phyloP scores from a whole-genome alignment of 106 monocot genomes.

The Narthecium ossifragum region DNA sequence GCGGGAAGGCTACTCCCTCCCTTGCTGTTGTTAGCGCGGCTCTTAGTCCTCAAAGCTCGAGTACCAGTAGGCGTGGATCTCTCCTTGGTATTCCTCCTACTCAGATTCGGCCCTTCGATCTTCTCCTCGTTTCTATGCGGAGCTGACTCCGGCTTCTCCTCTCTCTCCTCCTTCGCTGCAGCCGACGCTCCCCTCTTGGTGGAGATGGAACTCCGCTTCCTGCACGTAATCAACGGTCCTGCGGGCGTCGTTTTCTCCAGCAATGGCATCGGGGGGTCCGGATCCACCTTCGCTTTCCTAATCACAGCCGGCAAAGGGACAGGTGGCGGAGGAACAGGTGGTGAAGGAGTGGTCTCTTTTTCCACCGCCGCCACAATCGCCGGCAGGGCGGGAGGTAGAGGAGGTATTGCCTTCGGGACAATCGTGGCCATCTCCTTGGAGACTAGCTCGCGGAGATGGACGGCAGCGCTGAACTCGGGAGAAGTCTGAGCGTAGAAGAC shows the following conservation, averaged over 20 bases:
- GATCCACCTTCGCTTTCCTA: slow-evolving; percentile 15
- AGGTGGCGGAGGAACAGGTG: not conserved
- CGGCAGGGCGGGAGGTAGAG: no score
- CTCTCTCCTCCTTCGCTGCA: slow-evolving; percentile 7
- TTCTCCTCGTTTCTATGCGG: slow-evolving; percentile 11
- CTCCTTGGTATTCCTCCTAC: slow-evolving; percentile 11
- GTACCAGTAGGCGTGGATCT: slow-evolving; percentile 5
- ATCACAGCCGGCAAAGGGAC: not conserved
- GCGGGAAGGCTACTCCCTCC: not conserved
- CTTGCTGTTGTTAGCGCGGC: slow-evolving; percentile 9
- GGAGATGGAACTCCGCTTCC: slow-evolving; percentile 45
- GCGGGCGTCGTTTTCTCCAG: slow-evolving; percentile 13
- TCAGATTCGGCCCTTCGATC: not conserved
- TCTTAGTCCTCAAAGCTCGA: slow-evolving; percentile 44
- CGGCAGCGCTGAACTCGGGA: slow-evolving; percentile 13
- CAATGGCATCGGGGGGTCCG: slow-evolving; percentile 11
- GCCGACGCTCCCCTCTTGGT: slow-evolving; percentile 9
- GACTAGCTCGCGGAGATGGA: slow-evolving; percentile 18
- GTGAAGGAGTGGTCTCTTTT: not conserved
- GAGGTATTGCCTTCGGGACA: no score
- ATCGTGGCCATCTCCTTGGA: slow-evolving; percentile 14
- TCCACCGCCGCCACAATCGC: no score
- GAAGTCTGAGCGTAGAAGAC: slow-evolving; percentile 32
- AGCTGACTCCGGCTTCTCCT: slow-evolving; percentile 13
- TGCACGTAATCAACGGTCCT: slow-evolving; percentile 30